Evolutionary conservation across 208 protist genomes (phyloP), one percentile per base, ranked within the genome.

Genomic region (Wallacemonas sp.): DNA sequence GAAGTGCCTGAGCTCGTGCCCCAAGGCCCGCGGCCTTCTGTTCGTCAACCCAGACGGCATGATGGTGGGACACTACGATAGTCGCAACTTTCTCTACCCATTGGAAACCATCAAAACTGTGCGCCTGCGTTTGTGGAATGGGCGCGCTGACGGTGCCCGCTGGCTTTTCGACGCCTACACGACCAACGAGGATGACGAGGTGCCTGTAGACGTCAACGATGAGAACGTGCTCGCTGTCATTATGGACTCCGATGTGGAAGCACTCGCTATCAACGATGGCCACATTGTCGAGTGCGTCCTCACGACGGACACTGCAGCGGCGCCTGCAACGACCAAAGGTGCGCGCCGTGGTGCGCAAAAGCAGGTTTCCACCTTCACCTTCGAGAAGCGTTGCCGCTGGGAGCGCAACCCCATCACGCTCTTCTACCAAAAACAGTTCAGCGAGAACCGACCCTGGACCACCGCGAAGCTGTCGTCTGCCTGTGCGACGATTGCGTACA

Each of bases 21-120:
- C 75, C 30, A 28, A 74, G 39, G 79, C 81, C 4, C 72, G 70
- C 47, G 89, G 89, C 34, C 75, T 84, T 8, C 72, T 95, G 21
- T 95, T 95, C 39, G 66, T 92, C 27, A 91, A 95, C 65, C 89
- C 89, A 9, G 89, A 88, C 53, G 89, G 82, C 31, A 79, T 95
- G 49, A 56, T 72, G 24, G 64, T 70, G 49, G 85, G 85, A 8
- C 60, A 59, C 26, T 95, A 90, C 73, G 84, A 95, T 53, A 82
- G 85, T 58, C 72, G 78, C 46, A 95, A 91, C 72, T 88, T 86
- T 63, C 39, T 90, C 39, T 95, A 89, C 65, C 77, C 76, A 19
- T 75, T 66, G 4, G 75, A 82, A 34, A 27, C 69, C 19, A 78
- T 80, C 42, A 90, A 86, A 67, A 80, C 75, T n/a, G 89, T 89